Evolutionary conservation across 2,329 filamentous ascomycete genomes (phyloP).

Genomic region (Curvularia hawaiiensis): DNA sequence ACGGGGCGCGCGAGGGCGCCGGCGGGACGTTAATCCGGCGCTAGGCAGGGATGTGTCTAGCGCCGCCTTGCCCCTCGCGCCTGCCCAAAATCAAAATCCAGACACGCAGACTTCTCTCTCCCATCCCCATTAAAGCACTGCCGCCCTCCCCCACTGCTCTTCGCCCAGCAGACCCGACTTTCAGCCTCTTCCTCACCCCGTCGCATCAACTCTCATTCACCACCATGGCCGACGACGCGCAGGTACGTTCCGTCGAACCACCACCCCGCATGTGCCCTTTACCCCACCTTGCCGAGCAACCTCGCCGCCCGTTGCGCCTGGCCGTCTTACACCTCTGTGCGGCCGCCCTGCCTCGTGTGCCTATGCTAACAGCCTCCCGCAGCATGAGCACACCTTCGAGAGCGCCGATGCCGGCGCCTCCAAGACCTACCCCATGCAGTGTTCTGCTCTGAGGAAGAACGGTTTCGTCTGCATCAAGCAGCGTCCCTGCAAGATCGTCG

Average conservation of each 20-base stretch:
- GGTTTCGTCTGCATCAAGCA: conserved; percentile 98
- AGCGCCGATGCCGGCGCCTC: conserved; percentile 96
- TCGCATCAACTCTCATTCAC: conserved; percentile 49
- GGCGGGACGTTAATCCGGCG: conserved; percentile 30
- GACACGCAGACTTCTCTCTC: conserved; percentile 40
- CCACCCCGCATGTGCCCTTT: conserved; percentile 33
- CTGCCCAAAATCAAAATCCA: conserved; percentile 42
- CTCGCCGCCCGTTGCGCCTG: conserved; percentile 41
- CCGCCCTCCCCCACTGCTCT: conserved; percentile 35
- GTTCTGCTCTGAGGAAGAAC: conserved; percentile 99
- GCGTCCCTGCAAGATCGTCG: conserved; percentile 99
- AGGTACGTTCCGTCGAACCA: conserved; percentile 56
- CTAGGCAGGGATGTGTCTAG: conserved; percentile 33
- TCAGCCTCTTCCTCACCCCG: conserved; percentile 40
- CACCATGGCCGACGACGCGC: conserved; percentile 67
- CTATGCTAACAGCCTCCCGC: conserved; percentile 29
- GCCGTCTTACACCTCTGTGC: conserved; percentile 19
- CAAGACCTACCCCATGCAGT: conserved; percentile 95
- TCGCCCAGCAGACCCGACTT: conserved; percentile 31
- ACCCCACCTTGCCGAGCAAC: conserved; percentile 47
- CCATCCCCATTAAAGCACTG: conserved; percentile 34
- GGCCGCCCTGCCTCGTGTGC: conserved; percentile 4
- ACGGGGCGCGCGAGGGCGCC: conserved; percentile 5
- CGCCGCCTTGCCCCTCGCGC: conserved; percentile 33
- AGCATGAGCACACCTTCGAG: conserved; percentile 78